phyloP scores from a whole-genome alignment of 208 protist genomes.

The Leishmania braziliensis region DNA sequence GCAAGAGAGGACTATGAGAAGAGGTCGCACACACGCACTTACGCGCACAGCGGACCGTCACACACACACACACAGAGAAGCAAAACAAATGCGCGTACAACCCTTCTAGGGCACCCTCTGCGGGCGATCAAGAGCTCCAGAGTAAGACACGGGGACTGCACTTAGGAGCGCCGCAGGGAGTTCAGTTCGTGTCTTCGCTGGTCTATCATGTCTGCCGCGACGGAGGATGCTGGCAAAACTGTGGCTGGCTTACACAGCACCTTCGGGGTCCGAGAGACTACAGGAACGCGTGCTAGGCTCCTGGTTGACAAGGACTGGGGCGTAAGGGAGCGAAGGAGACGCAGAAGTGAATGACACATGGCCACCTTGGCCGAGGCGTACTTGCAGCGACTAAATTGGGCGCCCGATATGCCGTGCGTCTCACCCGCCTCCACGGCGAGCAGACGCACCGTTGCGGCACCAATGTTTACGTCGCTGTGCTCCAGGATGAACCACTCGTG shows the following conservation, averaged over 20 bases:
- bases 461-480: constrained; percentile 29
- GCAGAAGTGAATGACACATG: constrained; percentile 44
- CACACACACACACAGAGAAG: neutral
- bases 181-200: constrained; percentile 18
- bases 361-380: constrained; percentile 46
- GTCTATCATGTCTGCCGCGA: neutral
- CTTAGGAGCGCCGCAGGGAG: constrained; percentile 4
- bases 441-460: constrained; percentile 31
- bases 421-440: constrained; percentile 24
- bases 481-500: constrained; percentile 63
- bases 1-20: neutral
- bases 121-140: neutral
- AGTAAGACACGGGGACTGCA: neutral
- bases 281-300: neutral
- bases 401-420: constrained; percentile 20
- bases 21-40: neutral
- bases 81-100: neutral
- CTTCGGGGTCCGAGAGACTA: neutral
- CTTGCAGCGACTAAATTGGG: constrained; percentile 39
- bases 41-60: neutral
- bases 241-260: neutral
- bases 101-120: neutral
- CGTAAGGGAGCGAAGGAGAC: constrained; percentile 12
- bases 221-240: neutral
- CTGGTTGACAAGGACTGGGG: neutral